phyloP scores from a whole-genome alignment of 441 rosid species.

The Omphalea diandra region DNA sequence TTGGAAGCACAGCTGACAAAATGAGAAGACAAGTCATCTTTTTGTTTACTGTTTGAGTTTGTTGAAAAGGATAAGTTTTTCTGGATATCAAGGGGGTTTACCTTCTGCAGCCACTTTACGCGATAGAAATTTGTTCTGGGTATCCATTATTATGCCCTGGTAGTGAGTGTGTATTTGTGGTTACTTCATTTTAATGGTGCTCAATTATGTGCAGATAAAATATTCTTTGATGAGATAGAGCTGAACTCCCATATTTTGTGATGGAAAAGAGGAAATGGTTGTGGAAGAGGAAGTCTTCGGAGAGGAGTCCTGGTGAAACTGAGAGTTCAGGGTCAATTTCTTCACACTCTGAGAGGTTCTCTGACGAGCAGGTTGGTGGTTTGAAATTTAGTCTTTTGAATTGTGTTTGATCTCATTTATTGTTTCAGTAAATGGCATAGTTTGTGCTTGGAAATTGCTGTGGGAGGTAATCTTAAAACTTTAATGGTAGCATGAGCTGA shows the following conservation, averaged over 20 bases:
- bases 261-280: slow-evolving; percentile 82
- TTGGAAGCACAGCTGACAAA: slow-evolving; percentile 53
- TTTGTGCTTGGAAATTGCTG: background rate
- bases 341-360: slow-evolving; percentile 64
- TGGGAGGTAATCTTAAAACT: background rate
- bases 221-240: slow-evolving; percentile 34
- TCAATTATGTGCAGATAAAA: slow-evolving; percentile 35
- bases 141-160: slow-evolving; percentile 14
- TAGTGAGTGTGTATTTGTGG: background rate
- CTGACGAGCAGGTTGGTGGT: slow-evolving; percentile 66
- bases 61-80: slow-evolving; percentile 13
- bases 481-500: background rate
- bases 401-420: background rate
- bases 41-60: slow-evolving; percentile 24
- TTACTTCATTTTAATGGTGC: slow-evolving; percentile 10
- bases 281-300: slow-evolving; percentile 71
- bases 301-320: slow-evolving; percentile 68
- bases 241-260: slow-evolving; percentile 12
- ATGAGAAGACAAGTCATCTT: slow-evolving; percentile 39
- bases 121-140: slow-evolving; percentile 8
- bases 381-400: background rate
- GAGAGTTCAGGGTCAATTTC: slow-evolving; percentile 68
- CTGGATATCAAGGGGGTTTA: slow-evolving; percentile 17
- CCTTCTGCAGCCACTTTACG: slow-evolving; percentile 4
- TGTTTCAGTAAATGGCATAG: background rate